Conservation (phyloP, 495 filamentous ascomycete genomes). For the Penicillium waksmanii region DNA sequence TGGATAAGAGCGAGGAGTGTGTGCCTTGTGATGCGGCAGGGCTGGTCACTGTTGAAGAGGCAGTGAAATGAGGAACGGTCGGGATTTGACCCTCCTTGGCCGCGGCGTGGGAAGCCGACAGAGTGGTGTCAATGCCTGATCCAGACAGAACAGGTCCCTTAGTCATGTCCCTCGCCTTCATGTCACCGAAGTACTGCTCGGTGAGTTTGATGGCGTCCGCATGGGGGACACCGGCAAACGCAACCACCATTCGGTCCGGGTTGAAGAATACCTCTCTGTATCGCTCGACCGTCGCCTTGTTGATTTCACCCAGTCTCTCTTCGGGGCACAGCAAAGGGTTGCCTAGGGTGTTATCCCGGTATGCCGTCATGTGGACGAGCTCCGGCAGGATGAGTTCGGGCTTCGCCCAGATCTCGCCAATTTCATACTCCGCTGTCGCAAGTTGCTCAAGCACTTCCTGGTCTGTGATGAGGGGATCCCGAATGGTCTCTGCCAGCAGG, state of each 20-base stretch:
- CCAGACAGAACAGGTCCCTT: constrained; percentile 60
- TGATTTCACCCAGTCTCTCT: constrained; percentile 77
- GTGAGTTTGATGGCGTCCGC: constrained; percentile 77
- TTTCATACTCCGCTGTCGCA: constrained; percentile 91
- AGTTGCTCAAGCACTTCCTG: constrained; percentile 87
- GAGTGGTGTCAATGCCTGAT: constrained; percentile 57
- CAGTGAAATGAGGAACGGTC: constrained; percentile 45
- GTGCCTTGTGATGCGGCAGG: constrained; percentile 44
- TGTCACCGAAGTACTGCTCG: constrained; percentile 87
- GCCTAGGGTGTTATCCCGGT: constrained; percentile 91
- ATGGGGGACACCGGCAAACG: constrained; percentile 91
- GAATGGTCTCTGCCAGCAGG: constrained; percentile 91
- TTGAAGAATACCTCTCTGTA: constrained; percentile 85
- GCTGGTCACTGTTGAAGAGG: constrained; percentile 44
- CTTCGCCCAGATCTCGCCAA: constrained; percentile 96
- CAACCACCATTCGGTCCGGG: constrained; percentile 89
- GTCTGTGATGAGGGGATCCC: constrained; percentile 85
- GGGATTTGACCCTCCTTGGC: constrained; percentile 43
- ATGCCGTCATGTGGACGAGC: constrained; percentile 91
- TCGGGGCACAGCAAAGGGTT: constrained; percentile 91
- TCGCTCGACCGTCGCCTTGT: constrained; percentile 70
- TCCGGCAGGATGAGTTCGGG: constrained; percentile 96
- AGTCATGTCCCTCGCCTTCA: constrained; percentile 55
- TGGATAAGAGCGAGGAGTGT: constrained; percentile 67
- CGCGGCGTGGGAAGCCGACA: constrained; percentile 52